phyloP scores from a whole-genome alignment of 2,329 filamentous ascomycete species.

The Trichoderma breve region DNA sequence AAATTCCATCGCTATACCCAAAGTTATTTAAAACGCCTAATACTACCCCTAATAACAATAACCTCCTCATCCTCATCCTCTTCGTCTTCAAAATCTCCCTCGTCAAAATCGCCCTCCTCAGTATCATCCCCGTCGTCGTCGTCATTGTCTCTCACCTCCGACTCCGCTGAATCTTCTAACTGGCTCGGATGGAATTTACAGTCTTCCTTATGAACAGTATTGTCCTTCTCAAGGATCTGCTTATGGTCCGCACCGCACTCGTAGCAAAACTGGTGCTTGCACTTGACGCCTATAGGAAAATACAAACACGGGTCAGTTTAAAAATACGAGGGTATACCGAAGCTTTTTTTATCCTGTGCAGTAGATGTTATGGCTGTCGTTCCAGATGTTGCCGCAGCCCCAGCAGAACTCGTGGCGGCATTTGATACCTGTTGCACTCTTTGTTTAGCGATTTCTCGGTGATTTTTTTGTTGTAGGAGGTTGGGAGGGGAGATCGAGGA shows the following conservation, averaged over 20 bases:
- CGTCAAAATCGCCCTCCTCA: not conserved
- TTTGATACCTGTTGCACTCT: constrained; percentile 32
- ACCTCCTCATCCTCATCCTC: not conserved
- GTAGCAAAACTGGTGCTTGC: constrained; percentile 35
- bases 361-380: constrained; percentile 24
- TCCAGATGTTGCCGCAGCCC: constrained; percentile 30
- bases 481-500: not conserved
- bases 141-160: not conserved
- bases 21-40: not conserved
- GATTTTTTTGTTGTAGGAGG: not conserved
- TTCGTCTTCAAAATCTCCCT: not conserved
- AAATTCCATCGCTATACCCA: not conserved
- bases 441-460: not conserved
- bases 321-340: not conserved
- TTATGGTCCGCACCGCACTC: constrained; percentile 37
- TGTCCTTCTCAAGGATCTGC: constrained; percentile 34
- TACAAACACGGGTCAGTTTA: constrained; percentile 13
- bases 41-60: not conserved
- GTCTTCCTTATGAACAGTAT: constrained; percentile 31
- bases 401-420: constrained; percentile 39
- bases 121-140: not conserved
- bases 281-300: constrained; percentile 28
- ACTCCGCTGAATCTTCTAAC: not conserved
- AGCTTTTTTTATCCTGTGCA: constrained; percentile 22
- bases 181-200: constrained; percentile 32